phyloP scores from a whole-genome alignment of 306 rosid species.

The Neltuma alba region DNA sequence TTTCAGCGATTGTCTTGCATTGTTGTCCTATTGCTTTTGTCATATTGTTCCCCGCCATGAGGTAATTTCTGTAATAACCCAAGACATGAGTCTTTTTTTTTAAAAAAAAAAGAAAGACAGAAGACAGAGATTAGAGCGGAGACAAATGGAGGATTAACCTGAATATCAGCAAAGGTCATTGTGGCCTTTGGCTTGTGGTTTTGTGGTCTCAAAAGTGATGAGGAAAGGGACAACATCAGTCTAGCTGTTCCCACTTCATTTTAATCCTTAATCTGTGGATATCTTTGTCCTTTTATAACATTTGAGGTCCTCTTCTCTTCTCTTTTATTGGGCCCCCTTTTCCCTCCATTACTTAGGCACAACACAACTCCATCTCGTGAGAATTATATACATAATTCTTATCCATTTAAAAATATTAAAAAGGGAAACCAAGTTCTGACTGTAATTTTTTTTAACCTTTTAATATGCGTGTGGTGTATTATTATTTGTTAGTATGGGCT shows the following conservation, averaged over 20 bases:
- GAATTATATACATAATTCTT: neutral
- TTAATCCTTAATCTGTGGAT: slow-evolving; percentile 29
- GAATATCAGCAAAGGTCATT: slow-evolving; percentile 13
- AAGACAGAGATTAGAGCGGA: neutral
- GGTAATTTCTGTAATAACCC: slow-evolving; percentile 1
- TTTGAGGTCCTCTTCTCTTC: slow-evolving; percentile 32
- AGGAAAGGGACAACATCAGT: slow-evolving; percentile 38
- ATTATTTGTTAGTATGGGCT: neutral
- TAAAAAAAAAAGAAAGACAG: neutral
- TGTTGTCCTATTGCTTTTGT: slow-evolving; percentile 7
- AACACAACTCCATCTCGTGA: neutral
- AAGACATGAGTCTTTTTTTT: neutral
- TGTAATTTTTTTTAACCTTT: neutral
- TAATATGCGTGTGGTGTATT: neutral
- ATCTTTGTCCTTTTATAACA: slow-evolving; percentile 44
- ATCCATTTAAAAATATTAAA: neutral
- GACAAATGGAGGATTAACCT: slow-evolving; percentile 33
- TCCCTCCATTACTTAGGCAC: neutral
- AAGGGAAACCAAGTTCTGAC: neutral
- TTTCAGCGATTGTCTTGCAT: slow-evolving; percentile 34
- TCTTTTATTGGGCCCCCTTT: slow-evolving; percentile 43
- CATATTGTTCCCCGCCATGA: slow-evolving; percentile 15
- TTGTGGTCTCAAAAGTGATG: slow-evolving; percentile 22
- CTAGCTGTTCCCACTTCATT: slow-evolving; percentile 41
- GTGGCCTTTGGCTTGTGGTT: neutral